phyloP scores from a whole-genome alignment of 352 stramenopile species.

The Pythium phragmiticola region DNA sequence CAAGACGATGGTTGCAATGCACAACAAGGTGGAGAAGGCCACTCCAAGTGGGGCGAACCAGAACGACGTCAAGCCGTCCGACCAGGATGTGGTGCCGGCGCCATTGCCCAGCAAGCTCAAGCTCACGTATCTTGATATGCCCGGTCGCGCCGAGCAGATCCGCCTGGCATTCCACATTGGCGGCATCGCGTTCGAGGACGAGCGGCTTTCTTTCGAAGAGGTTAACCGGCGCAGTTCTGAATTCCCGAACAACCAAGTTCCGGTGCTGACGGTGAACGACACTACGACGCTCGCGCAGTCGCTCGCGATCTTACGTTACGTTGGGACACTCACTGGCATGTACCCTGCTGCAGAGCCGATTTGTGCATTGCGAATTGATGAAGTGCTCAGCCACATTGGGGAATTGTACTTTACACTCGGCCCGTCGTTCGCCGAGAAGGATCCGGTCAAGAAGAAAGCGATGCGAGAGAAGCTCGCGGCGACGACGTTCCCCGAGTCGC shows the following conservation, averaged over 20 bases:
- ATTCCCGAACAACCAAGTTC: slow-evolving; percentile 32
- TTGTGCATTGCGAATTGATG: slow-evolving; percentile 25
- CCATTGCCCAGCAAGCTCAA: slow-evolving; percentile 14
- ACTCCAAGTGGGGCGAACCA: background rate
- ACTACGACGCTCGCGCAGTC: slow-evolving; percentile 16
- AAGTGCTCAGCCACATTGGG: slow-evolving; percentile 29
- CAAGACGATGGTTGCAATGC: background rate
- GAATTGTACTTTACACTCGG: slow-evolving; percentile 19
- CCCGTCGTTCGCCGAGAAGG: slow-evolving; percentile 32
- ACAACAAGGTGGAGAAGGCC: slow-evolving; percentile 8
- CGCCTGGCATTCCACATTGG: slow-evolving; percentile 28
- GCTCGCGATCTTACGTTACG: slow-evolving; percentile 52
- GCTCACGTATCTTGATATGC: slow-evolving; percentile 36
- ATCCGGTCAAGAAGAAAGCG: slow-evolving; percentile 26
- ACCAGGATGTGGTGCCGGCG: background rate
- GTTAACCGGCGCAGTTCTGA: slow-evolving; percentile 23
- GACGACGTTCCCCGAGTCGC: slow-evolving; percentile 36
- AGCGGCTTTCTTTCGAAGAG: slow-evolving; percentile 25
- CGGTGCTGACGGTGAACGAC: slow-evolving; percentile 26
- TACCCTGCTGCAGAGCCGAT: slow-evolving; percentile 31
- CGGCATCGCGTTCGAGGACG: slow-evolving; percentile 35
- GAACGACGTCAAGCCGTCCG: slow-evolving; percentile 3
- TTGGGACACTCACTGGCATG: slow-evolving; percentile 37
- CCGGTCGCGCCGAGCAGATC: slow-evolving; percentile 26
- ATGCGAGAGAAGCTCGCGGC: slow-evolving; percentile 32